These are phyloP conservation scores for Amyloporia xantha DNA, from an alignment of 768 basidiomycete genomes.

Conservation along the genomic window DNA sequence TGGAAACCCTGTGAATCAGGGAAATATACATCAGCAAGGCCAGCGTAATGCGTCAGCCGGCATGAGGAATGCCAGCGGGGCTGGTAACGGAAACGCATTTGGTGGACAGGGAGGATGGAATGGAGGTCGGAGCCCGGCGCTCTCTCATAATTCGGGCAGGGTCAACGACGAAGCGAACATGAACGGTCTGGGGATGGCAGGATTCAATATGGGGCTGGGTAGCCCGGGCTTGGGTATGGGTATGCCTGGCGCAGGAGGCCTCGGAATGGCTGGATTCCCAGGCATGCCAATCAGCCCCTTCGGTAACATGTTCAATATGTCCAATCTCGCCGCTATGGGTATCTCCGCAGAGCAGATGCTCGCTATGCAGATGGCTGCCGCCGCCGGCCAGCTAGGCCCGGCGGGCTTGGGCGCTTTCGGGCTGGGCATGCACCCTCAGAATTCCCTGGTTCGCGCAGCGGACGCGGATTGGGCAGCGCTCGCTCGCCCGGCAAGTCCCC, in stretches of 20 bases:
- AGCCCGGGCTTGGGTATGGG: slow-evolving; percentile 49
- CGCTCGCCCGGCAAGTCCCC: slow-evolving; percentile 47
- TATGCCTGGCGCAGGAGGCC: slow-evolving; percentile 41
- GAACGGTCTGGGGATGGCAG: slow-evolving; percentile 43
- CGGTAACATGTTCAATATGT: slow-evolving; percentile 57
- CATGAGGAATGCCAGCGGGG: slow-evolving; percentile 44
- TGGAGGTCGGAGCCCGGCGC: slow-evolving; percentile 55
- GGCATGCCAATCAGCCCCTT: slow-evolving; percentile 45
- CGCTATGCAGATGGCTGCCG: slow-evolving; percentile 70
- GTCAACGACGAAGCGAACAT: slow-evolving; percentile 40
- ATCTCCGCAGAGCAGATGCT: slow-evolving; percentile 85
- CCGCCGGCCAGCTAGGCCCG: slow-evolving; percentile 36
- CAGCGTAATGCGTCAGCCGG: slow-evolving; percentile 31
- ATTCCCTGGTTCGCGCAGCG: slow-evolving; percentile 34
- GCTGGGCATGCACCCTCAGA: slow-evolving; percentile 55
- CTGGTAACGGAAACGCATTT: slow-evolving; percentile 24
- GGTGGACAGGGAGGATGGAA: slow-evolving; percentile 43
- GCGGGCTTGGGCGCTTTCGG: no score
- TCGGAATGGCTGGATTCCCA: slow-evolving; percentile 53
- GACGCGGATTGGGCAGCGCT: slow-evolving; percentile 40
- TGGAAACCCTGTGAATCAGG: slow-evolving; percentile 29
- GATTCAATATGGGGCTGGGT: slow-evolving; percentile 44
- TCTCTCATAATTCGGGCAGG: slow-evolving; percentile 44
- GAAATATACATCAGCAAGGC: no score
- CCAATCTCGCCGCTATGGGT: slow-evolving; percentile 63